Evolutionary conservation across 257 asterid genomes (phyloP).

Genomic region (Ilex asprella): DNA sequence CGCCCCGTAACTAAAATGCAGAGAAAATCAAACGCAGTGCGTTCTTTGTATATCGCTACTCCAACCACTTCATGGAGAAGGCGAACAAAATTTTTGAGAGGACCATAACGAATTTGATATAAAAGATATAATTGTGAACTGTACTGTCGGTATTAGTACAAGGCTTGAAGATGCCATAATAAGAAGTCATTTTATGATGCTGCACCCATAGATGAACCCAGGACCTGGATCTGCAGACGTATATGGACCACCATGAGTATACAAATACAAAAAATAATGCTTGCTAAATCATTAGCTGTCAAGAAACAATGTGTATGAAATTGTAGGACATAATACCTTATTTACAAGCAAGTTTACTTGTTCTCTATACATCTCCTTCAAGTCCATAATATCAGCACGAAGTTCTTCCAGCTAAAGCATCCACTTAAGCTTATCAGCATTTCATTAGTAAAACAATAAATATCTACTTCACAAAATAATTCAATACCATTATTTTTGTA

Average conservation of each 20-base stretch:
- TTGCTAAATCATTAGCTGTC: too few relatives aligned
- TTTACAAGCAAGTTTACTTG: constrained; percentile 96
- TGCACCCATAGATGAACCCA: constrained; percentile 47
- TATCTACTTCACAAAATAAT: neutral
- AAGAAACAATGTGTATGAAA: neutral
- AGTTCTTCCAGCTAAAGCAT: constrained; percentile 78
- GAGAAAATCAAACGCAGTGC: too few relatives aligned
- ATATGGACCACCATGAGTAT: neutral
- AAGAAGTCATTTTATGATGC: constrained; percentile 15
- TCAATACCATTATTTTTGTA: neutral
- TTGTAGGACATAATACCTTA: constrained; percentile 40
- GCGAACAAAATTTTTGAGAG: too few relatives aligned
- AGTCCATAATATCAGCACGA: constrained; percentile 84
- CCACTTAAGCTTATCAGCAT: neutral
- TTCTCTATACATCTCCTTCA: constrained; percentile 97
- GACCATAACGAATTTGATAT: too few relatives aligned
- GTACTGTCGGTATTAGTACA: too few relatives aligned
- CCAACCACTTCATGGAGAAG: too few relatives aligned
- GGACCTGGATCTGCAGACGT: constrained; percentile 59
- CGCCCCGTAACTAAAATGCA: too few relatives aligned
- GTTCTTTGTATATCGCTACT: too few relatives aligned
- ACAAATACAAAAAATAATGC: neutral
- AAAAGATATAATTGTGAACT: too few relatives aligned
- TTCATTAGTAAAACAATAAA: neutral
- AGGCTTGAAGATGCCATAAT: neutral